Evolutionary conservation across 2,329 filamentous ascomycete genomes (phyloP), one percentile per base, ranked within the genome.

Genomic region (Claviceps africana): DNA sequence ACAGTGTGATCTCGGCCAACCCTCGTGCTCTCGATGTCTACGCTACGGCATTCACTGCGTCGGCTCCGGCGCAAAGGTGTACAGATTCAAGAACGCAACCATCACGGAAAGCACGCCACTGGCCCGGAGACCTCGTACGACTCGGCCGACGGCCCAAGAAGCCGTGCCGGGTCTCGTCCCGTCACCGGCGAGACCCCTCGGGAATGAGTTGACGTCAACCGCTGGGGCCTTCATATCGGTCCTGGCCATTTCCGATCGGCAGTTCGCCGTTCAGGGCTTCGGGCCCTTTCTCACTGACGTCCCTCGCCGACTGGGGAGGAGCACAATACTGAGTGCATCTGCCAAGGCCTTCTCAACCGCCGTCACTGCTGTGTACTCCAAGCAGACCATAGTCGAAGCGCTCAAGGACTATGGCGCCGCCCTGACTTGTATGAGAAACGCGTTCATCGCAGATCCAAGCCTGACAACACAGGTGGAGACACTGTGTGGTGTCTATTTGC

Each of bases 251-350:
- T 67, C 65, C 0, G 71, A 76, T 46, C 62, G 73, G 19, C 64
- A 71, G 19, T 76, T 72, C 55, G 73, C 76, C 45, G 57, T 77
- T 7, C 62, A 62, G 43, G 71, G 70, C 15, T 77, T 73, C 54
- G 75, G 74, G 1, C 56, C 59, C 0, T 77, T 72, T 55, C 58
- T 77, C 11, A 60, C 62, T 1, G 64, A 72, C n/a, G 60, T 77
- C 1, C 75, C 75, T 0, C 58, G 58, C 37, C 69, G 72, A 0
- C 56, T 77, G 1, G 75, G 73, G 1, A 61, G 54, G 11, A 76
- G 72, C 46, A 62, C 65, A 47, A 72, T 73, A 1, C 62, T 78
- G 0, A 73, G 76, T 54, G 64, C 67, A 0, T 59, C 67, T 0
- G 62, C 65, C 4, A 61, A 61, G 28, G 63, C 64, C 8, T 57